Conservation (phyloP, 805 yeast genomes). For the Lipomyces yamanashiensis region DNA sequence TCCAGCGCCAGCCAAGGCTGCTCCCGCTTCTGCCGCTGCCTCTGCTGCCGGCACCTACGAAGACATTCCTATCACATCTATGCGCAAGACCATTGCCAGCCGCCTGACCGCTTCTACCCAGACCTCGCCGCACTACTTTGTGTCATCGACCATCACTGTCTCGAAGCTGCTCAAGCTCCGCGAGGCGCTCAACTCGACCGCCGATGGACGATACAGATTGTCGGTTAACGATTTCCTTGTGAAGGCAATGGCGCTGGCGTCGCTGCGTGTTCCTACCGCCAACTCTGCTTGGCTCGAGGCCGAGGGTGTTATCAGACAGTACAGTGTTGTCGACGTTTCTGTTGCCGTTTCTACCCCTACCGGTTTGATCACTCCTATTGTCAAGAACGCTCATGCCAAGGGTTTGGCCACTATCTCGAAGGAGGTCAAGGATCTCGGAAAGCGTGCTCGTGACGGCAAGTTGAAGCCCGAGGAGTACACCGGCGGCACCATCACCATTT, state of each 20-base stretch:
- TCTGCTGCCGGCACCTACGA: constrained; percentile 61
- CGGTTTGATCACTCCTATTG: constrained; percentile 96
- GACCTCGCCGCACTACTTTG: constrained; percentile 88
- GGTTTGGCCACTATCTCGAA: constrained; percentile 83
- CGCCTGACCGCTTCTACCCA: constrained; percentile 87
- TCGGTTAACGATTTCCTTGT: constrained; percentile 93
- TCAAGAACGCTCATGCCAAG: constrained; percentile 82
- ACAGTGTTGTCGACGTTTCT: constrained; percentile 88
- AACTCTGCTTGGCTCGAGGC: constrained; percentile 92
- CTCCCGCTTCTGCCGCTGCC: constrained; percentile 47
- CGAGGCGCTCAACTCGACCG: constrained; percentile 80
- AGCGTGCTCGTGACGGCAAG: constrained; percentile 94
- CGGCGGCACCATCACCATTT: constrained; percentile 98
- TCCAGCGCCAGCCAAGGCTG: constrained; percentile 34
- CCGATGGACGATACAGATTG: constrained; percentile 85
- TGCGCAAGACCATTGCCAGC: constrained; percentile 92
- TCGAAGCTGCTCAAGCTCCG: constrained; percentile 90
- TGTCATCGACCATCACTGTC: constrained; percentile 84
- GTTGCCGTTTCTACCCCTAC: constrained; percentile 99
- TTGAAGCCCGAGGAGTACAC: constrained; percentile 95
- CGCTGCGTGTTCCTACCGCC: constrained; percentile 87
- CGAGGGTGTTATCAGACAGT: constrained; percentile 91
- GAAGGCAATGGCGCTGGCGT: constrained; percentile 92
- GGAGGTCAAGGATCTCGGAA: constrained; percentile 89
- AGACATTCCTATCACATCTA: constrained; percentile 84